phyloP scores from a whole-genome alignment of 225 moss, liverwort and hornwort genomes.

The Takakia lepidozioides region DNA sequence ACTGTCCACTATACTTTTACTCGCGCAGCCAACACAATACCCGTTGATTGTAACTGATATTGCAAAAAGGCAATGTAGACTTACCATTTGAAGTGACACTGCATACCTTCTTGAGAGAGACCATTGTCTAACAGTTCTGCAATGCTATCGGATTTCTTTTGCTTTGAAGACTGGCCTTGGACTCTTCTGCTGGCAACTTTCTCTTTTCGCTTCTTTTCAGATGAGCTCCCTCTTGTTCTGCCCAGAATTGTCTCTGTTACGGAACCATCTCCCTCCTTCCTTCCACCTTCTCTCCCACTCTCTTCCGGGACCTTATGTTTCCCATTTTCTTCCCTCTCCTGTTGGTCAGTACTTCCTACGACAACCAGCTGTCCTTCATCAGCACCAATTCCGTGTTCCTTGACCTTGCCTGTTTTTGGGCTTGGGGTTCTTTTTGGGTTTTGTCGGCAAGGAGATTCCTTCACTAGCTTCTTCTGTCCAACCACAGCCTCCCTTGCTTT shows the following conservation, averaged over 20 bases:
- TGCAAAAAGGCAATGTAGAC: too few relatives aligned
- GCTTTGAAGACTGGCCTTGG: conserved; percentile 13
- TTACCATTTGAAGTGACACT: too few relatives aligned
- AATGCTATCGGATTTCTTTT: conserved; percentile 31
- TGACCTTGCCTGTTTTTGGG: conserved; percentile 26
- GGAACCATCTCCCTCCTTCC: conserved; percentile 7
- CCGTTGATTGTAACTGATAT: too few relatives aligned
- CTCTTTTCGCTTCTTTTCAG: conserved; percentile 37
- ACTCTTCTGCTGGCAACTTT: conserved; percentile 15
- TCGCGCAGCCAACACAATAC: too few relatives aligned
- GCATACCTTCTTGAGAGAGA: conserved; percentile 58
- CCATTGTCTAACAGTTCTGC: conserved; percentile 41
- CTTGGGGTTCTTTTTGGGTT: too few relatives aligned
- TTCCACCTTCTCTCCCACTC: conserved; percentile 10
- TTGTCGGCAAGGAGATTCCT: conserved; percentile 10
- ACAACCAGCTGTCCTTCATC: conserved; percentile 16
- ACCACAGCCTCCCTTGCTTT: conserved; percentile 28
- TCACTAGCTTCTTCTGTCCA: conserved; percentile 11
- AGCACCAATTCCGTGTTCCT: too few relatives aligned
- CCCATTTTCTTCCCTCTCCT: conserved; percentile 15
- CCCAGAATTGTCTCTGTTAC: too few relatives aligned
- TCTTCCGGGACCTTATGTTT: conserved; percentile 9
- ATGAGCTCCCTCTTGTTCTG: conserved; percentile 11
- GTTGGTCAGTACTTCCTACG: conserved; percentile 10
- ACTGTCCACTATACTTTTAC: too few relatives aligned